Evolutionary conservation across 2,329 filamentous ascomycete genomes (phyloP).

Genomic region (Proliferodiscus dingleyae): DNA sequence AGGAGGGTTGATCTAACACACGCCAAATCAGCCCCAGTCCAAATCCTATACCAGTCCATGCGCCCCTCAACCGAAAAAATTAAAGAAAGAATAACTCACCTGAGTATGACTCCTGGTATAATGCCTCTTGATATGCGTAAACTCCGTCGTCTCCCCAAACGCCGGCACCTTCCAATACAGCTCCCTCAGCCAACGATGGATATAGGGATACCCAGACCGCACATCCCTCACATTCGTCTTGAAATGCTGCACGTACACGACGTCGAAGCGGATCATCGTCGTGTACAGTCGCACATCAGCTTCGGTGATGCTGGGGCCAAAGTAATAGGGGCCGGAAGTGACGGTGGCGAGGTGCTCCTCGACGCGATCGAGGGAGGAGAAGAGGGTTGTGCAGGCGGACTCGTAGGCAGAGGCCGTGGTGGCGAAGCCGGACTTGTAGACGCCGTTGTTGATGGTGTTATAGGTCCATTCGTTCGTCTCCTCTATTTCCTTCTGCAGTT

Average conservation of each 20-base stretch:
- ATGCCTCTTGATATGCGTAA: conserved; percentile 64
- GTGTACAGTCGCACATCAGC: conserved; percentile 70
- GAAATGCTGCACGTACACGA: conserved; percentile 80
- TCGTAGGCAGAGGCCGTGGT: conserved; percentile 81
- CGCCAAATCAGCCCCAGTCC: conserved; percentile 24
- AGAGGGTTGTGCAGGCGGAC: conserved; percentile 64
- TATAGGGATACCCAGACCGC: conserved; percentile 48
- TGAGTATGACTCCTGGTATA: conserved; percentile 78
- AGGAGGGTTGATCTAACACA: conserved; percentile 62
- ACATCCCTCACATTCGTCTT: conserved; percentile 55
- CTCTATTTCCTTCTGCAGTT: conserved; percentile 64
- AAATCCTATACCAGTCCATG: conserved; percentile 23
- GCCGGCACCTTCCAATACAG: conserved; percentile 65
- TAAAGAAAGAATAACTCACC: conserved; percentile 22
- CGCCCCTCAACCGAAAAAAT: conserved; percentile 33
- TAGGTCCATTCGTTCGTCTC: conserved; percentile 78
- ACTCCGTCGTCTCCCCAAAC: conserved; percentile 43
- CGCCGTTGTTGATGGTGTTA: conserved; percentile 64
- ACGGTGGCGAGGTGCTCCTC: conserved; percentile 59
- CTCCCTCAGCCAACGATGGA: conserved; percentile 62
- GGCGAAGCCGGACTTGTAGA: conserved; percentile 77
- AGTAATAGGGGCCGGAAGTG: conserved; percentile 62
- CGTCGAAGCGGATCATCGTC: conserved; percentile 62
- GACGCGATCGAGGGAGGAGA: conserved; percentile 69
- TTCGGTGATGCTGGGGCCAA: conserved; percentile 72